Conservation (phyloP, 2,329 filamentous ascomycete genomes). For the Colletotrichum destructivum region DNA sequence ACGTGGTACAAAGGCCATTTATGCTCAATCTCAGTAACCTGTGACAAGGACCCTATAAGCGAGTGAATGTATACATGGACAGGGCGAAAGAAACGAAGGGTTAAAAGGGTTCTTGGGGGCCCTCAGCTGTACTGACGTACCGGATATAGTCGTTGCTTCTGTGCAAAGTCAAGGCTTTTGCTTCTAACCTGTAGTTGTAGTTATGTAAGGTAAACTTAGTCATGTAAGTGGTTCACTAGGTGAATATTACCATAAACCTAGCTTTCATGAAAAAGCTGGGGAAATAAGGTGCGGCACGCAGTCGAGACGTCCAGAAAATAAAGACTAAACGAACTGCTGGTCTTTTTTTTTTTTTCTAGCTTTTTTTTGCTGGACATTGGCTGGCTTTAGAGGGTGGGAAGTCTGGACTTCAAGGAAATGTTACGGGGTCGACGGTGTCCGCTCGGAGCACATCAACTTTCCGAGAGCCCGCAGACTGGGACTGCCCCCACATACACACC, state of each 20-base stretch:
- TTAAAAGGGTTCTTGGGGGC: neutral
- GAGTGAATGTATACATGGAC: neutral
- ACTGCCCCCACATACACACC: constrained; percentile 10
- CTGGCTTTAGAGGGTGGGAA: constrained; percentile 32
- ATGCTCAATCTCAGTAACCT: too few relatives aligned
- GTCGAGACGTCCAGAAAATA: neutral
- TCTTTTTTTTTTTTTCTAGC: neutral
- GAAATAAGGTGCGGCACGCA: constrained; percentile 5
- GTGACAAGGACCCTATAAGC: too few relatives aligned
- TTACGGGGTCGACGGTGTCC: constrained; percentile 37
- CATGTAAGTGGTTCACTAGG: neutral
- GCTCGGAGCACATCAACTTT: constrained; percentile 31
- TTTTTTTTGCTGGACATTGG: neutral
- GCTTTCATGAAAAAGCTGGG: neutral
- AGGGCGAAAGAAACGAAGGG: neutral
- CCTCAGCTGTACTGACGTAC: neutral
- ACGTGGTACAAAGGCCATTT: neutral
- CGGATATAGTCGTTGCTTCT: neutral
- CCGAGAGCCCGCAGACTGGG: constrained; percentile 27
- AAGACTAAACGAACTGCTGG: constrained; percentile 13
- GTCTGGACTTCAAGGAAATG: constrained; percentile 35
- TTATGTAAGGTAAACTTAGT: neutral
- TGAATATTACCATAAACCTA: neutral
- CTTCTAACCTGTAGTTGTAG: neutral
- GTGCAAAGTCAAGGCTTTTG: neutral